Conservation (phyloP, 2,329 filamentous ascomycete species). For the Pseudogymnoascus destructans region DNA sequence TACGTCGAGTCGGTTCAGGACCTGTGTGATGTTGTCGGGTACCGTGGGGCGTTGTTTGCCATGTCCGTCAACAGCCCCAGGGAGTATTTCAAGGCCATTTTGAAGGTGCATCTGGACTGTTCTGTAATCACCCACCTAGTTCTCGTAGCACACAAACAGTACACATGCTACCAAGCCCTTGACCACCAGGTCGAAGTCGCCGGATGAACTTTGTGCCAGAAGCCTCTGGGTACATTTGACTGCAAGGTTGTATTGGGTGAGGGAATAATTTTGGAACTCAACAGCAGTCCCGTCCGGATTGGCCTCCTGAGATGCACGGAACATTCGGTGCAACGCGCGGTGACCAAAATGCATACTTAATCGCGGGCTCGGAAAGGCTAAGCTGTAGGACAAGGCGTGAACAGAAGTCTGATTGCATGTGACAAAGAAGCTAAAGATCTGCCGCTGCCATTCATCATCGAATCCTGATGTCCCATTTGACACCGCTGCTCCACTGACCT, state of each 20-base stretch:
- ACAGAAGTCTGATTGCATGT: constrained; percentile 17
- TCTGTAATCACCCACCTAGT: constrained; percentile 12
- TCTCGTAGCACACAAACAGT: constrained; percentile 17
- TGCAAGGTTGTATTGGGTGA: constrained; percentile 14
- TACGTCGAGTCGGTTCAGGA: constrained; percentile 14
- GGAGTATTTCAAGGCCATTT: constrained; percentile 14
- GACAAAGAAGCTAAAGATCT: constrained; percentile 15
- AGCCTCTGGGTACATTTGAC: constrained; percentile 12
- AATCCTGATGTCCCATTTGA: too few relatives aligned
- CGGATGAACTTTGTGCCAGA: neutral
- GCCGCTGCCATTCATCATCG: constrained; percentile 4
- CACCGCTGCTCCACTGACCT: too few relatives aligned
- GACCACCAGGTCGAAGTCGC: neutral
- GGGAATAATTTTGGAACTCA: constrained; percentile 1
- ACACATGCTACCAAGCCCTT: constrained; percentile 14
- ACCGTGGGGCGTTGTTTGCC: constrained; percentile 1
- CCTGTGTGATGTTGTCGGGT: constrained; percentile 11
- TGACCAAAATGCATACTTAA: constrained; percentile 16
- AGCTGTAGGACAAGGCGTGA: constrained; percentile 13
- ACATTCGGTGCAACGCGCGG: constrained; percentile 13
- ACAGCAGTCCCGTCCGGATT: neutral
- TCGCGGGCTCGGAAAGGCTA: constrained; percentile 13
- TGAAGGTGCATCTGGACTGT: constrained; percentile 13
- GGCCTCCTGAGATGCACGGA: neutral
- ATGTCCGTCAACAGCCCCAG: neutral